These are phyloP conservation scores for Myriosclerotinia curreyana DNA, from an alignment of 2,329 filamentous ascomycete species.

Conservation along the genomic window DNA sequence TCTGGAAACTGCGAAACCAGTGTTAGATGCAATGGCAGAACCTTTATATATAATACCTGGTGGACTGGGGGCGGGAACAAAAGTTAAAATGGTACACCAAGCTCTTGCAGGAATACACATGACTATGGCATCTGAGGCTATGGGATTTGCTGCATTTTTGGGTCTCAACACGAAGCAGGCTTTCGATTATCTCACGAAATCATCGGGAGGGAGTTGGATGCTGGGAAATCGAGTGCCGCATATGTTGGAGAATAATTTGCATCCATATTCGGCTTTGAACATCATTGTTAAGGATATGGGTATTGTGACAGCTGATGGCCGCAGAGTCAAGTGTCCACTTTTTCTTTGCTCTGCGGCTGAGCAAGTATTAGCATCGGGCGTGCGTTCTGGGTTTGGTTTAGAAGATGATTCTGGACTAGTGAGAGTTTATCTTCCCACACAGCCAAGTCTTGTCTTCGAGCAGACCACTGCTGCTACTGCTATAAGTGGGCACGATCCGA, in stretches of 20 bases:
- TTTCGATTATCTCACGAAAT: slow-evolving; percentile 41
- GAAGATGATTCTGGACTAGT: slow-evolving; percentile 33
- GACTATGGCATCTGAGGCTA: slow-evolving; percentile 55
- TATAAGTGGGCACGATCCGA: slow-evolving; percentile 31
- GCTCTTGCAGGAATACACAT: slow-evolving; percentile 59
- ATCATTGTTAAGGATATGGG: slow-evolving; percentile 41
- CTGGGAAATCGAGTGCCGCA: slow-evolving; percentile 55
- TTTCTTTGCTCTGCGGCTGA: slow-evolving; percentile 41
- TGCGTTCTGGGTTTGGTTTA: slow-evolving; percentile 23
- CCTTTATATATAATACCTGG: slow-evolving; percentile 58
- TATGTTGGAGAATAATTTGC: slow-evolving; percentile 52
- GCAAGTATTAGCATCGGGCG: slow-evolving; percentile 34
- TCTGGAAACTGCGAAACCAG: slow-evolving; percentile 27
- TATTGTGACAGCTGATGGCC: slow-evolving; percentile 38
- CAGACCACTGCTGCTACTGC: slow-evolving; percentile 24
- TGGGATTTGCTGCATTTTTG: slow-evolving; percentile 56
- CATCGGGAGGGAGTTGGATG: slow-evolving; percentile 47
- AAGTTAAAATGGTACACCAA: slow-evolving; percentile 54
- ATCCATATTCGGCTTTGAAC: slow-evolving; percentile 40
- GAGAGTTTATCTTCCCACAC: slow-evolving; percentile 29
- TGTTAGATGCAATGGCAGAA: slow-evolving; percentile 46
- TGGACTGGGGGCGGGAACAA: slow-evolving; percentile 57
- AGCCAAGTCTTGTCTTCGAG: slow-evolving; percentile 28
- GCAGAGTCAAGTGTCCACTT: slow-evolving; percentile 39
- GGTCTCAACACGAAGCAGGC: slow-evolving; percentile 48